Evolutionary conservation across 495 filamentous ascomycete genomes (phyloP), one percentile per base, ranked within the genome.

Genomic region (Arthonia radiata): DNA sequence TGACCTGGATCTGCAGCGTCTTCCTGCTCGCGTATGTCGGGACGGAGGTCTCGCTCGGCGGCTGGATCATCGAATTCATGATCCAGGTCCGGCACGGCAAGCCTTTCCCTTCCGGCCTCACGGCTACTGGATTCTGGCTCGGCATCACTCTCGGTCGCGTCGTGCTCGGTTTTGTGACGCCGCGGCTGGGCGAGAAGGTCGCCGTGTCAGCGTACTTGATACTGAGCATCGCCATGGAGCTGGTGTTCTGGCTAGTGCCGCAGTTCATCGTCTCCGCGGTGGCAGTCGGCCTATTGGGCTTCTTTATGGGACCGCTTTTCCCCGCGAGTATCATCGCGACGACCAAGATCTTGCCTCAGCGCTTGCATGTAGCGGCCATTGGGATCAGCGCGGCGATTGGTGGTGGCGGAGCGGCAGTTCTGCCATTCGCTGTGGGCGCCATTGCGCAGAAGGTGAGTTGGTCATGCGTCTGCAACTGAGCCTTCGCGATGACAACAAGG

Each of bases 311-410:
- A 0, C 61, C 59, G 4, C 35, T 64, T 9, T 66, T 86, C 47
- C 80, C 80, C 0, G 76, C 71, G 2, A 73, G 63, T 9, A 59
- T 91, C 9, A 64, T 86, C 7, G 70, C 67, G 13, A 61, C 72
- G n/a, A 78, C 77, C 0, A 86, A 81, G 43, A 56, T 89, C 2
- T 56, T 91, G 5, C 79, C 80, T 2, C 53, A 52, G 15, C 64
- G 76, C 32, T 53, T 81, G 10, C 80, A 91, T 40, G 75, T 91
- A 17, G 64, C 58, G 28, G 68, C 73, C 1, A 74, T 91, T 26
- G 79, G 80, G 0, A 89, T 89, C 35, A 73, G 72, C 2, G 70
- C 72, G 3, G 76, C 80, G 0, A 69, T 82, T 48, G 80, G 80
- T 2, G 71, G 76, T 1, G 61, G 61, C 5, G 80, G 80, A 0